These are phyloP conservation scores for Vachellia collinsii DNA, from an alignment of 306 rosid species.

Conservation along the genomic window DNA sequence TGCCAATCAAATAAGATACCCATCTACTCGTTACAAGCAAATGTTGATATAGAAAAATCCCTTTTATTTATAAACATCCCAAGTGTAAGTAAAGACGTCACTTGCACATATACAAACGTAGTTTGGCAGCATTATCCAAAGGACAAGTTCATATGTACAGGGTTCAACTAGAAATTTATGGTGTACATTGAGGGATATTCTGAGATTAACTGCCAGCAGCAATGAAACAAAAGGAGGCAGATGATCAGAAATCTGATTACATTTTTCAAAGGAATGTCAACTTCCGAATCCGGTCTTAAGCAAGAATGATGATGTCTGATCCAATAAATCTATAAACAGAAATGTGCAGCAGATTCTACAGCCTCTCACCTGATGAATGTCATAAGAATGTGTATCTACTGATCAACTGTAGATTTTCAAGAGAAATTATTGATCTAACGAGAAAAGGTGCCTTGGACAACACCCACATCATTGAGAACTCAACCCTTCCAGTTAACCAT, in stretches of 20 bases:
- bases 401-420: constrained; percentile 25
- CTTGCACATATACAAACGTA: not conserved
- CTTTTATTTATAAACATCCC: not conserved
- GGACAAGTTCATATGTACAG: not conserved
- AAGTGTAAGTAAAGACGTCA: not conserved
- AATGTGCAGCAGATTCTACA: constrained; percentile 9
- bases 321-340: constrained; percentile 22
- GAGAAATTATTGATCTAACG: constrained; percentile 25
- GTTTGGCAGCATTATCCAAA: not conserved
- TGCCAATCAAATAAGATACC: not conserved
- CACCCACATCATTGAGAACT: constrained; percentile 12
- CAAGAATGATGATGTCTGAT: constrained; percentile 11
- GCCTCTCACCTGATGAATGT: constrained; percentile 29
- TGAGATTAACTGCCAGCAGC: not conserved
- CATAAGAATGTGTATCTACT: constrained; percentile 31
- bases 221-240: not conserved
- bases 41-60: not conserved
- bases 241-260: constrained; percentile 3
- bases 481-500: not conserved
- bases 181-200: not conserved
- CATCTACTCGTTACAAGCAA: not conserved
- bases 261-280: constrained; percentile 19
- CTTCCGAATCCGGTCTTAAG: constrained; percentile 18
- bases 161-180: not conserved
- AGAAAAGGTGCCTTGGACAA: constrained; percentile 28